These are phyloP conservation scores for Xylariaceae sp. DNA, from an alignment of 2,329 filamentous ascomycete species.

Conservation along the genomic window DNA sequence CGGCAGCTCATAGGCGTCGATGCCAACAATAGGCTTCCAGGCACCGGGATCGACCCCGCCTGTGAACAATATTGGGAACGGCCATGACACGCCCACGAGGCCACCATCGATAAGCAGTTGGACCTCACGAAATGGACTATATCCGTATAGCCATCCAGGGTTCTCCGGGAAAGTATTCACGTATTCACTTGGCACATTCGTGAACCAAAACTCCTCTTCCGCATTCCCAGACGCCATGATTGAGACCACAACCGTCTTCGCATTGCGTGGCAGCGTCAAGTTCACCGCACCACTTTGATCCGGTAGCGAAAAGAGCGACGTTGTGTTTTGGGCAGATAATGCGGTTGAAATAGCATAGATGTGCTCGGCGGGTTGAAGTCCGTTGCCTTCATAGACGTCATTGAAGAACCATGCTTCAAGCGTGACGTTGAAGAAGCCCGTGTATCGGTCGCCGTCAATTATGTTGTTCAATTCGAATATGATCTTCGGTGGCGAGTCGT, in stretches of 20 bases:
- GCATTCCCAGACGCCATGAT: conserved; percentile 64
- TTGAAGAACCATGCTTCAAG: conserved; percentile 54
- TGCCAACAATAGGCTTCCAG: conserved; percentile 68
- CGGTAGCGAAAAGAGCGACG: conserved; percentile 58
- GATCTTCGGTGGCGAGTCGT: conserved; percentile 47
- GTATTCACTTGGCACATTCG: conserved; percentile 59
- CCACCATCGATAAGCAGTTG: conserved; percentile 62
- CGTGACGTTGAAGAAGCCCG: conserved; percentile 56
- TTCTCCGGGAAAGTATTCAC: conserved; percentile 51
- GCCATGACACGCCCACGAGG: conserved; percentile 65
- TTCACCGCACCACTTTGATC: conserved; percentile 47
- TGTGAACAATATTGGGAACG: conserved; percentile 68
- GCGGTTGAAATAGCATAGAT: conserved; percentile 43
- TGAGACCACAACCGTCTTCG: conserved; percentile 59
- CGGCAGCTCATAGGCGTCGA: conserved; percentile 65
- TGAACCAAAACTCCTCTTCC: conserved; percentile 69
- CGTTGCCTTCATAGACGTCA: conserved; percentile 22
- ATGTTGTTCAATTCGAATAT: conserved; percentile 63
- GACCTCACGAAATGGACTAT: conserved; percentile 65
- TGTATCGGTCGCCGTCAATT: conserved; percentile 54
- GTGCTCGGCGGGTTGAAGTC: conserved; percentile 29
- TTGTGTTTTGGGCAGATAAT: conserved; percentile 40
- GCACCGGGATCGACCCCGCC: conserved; percentile 65
- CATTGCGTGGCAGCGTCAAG: conserved; percentile 52
- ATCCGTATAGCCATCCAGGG: conserved; percentile 53